Evolutionary conservation across 2,329 filamentous ascomycete species (phyloP).

Genomic region (Diatrype stigma): DNA sequence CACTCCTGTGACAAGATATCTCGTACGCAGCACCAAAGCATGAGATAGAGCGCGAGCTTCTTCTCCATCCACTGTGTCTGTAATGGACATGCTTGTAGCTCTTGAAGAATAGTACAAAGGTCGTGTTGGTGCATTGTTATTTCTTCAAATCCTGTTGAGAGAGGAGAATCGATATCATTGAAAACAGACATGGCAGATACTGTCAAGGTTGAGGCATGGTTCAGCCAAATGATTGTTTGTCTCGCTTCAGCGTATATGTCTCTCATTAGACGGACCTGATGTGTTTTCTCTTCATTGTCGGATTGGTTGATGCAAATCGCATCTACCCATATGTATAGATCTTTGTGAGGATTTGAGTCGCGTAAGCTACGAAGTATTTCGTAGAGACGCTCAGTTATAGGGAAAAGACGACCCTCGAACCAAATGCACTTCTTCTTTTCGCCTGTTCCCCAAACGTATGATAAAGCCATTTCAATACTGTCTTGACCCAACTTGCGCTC

Average conservation of each 20-base stretch:
- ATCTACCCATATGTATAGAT: constrained; percentile 5
- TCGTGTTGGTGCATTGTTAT: background rate
- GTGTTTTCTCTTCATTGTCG: constrained; percentile 1
- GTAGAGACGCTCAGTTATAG: constrained; percentile 1
- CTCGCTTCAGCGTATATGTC: constrained; percentile 3
- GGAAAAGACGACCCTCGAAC: background rate
- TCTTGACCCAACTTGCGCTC: background rate
- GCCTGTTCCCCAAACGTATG: constrained; percentile 5
- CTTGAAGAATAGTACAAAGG: background rate
- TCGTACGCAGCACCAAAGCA: background rate
- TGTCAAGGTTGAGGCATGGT: background rate
- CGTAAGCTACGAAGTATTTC: constrained; percentile 3
- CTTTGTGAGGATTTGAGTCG: background rate
- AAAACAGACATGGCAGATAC: too few relatives aligned
- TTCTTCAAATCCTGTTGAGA: background rate
- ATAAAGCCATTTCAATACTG: constrained; percentile 3
- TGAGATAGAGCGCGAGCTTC: background rate
- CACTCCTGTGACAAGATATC: constrained; percentile 1
- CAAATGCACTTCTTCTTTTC: background rate
- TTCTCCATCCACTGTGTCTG: background rate
- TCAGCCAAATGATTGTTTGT: constrained; percentile 3
- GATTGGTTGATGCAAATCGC: constrained; percentile 7
- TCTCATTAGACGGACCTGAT: constrained; percentile 5
- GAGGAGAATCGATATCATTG: too few relatives aligned
- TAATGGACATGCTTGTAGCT: background rate